Conservation (phyloP, 345 rosid genomes). For the Mallotus nudiflorus region DNA sequence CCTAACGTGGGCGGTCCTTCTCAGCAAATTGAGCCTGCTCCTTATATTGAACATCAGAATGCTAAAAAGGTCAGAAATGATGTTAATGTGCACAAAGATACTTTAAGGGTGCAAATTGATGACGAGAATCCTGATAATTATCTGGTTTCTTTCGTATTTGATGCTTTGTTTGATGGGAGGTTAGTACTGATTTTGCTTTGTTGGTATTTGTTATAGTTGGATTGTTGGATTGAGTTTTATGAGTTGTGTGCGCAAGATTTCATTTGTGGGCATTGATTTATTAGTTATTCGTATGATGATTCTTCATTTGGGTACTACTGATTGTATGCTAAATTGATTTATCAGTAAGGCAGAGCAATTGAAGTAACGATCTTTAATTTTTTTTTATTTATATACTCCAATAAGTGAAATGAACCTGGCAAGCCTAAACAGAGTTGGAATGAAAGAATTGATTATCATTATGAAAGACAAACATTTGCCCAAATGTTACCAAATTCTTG, state of each 20-base stretch:
- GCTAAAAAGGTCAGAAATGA: slow-evolving; percentile 91
- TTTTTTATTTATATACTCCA: too few species aligned
- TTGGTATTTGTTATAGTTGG: not conserved
- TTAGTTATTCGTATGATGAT: slow-evolving; percentile 10
- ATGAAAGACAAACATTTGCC: not conserved
- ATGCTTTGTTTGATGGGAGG: slow-evolving; percentile 90
- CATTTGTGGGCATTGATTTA: not conserved
- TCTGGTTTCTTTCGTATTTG: slow-evolving; percentile 85
- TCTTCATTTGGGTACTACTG: slow-evolving; percentile 8
- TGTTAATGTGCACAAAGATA: slow-evolving; percentile 86
- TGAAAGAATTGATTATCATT: not conserved
- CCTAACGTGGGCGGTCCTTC: slow-evolving; percentile 36
- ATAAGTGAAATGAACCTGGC: too few species aligned
- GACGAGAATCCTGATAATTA: slow-evolving; percentile 62
- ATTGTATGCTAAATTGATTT: slow-evolving; percentile 4
- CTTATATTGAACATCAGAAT: slow-evolving; percentile 77
- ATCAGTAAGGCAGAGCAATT: slow-evolving; percentile 3
- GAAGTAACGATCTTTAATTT: slow-evolving; percentile 17
- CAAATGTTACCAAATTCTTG: not conserved
- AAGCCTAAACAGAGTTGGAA: not conserved
- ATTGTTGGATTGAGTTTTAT: slow-evolving; percentile 3
- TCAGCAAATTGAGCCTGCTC: slow-evolving; percentile 41
- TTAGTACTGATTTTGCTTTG: slow-evolving; percentile 20
- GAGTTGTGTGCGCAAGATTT: not conserved
- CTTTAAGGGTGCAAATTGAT: slow-evolving; percentile 64